These are phyloP conservation scores for Ogataea degrootiae DNA, from an alignment of 805 yeast genomes.

Conservation along the genomic window DNA sequence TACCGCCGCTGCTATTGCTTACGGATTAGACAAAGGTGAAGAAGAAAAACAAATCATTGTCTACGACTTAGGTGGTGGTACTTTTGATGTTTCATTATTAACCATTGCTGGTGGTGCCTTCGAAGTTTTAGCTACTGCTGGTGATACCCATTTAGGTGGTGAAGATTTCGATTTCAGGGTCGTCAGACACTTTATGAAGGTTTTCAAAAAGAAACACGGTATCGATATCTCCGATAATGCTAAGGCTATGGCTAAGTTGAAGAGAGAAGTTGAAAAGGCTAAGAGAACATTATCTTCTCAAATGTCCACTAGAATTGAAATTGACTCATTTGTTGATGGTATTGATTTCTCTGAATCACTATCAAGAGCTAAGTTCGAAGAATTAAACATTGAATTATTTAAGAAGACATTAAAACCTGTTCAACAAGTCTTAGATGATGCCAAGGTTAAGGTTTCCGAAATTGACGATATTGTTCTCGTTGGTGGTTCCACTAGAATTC, in stretches of 20 bases:
- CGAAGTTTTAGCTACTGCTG: slow-evolving; percentile 79
- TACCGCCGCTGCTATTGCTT: slow-evolving; percentile 97
- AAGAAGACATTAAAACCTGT: slow-evolving; percentile 95
- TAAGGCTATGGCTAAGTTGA: slow-evolving; percentile 86
- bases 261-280: slow-evolving; percentile 98
- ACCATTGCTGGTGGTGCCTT: slow-evolving; percentile 79
- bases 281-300: slow-evolving; percentile 94
- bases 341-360: slow-evolving; percentile 92
- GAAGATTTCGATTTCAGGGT: slow-evolving; percentile 77
- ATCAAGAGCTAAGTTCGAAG: slow-evolving; percentile 98
- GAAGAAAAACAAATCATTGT: slow-evolving; percentile 88
- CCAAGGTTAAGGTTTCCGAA: slow-evolving; percentile 81
- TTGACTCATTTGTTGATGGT: slow-evolving; percentile 92
- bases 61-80: slow-evolving; percentile 97
- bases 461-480: slow-evolving; percentile 93
- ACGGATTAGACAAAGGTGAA: slow-evolving; percentile 80
- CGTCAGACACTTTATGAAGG: slow-evolving; percentile 82
- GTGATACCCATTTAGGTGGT: slow-evolving; percentile 83
- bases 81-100: slow-evolving; percentile 76
- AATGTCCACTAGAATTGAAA: slow-evolving; percentile 93
- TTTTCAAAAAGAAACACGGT: slow-evolving; percentile 87
- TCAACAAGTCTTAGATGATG: slow-evolving; percentile 90
- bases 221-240: slow-evolving; percentile 77
- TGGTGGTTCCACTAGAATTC: slow-evolving; percentile 99
- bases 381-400: slow-evolving; percentile 87